A percentile compares a stretch with the other conserved stretches of the same genome.
These are phyloP conservation scores for Hygrocybe coccinea DNA, from an alignment of 768 basidiomycete species.

Conservation along the genomic window DNA sequence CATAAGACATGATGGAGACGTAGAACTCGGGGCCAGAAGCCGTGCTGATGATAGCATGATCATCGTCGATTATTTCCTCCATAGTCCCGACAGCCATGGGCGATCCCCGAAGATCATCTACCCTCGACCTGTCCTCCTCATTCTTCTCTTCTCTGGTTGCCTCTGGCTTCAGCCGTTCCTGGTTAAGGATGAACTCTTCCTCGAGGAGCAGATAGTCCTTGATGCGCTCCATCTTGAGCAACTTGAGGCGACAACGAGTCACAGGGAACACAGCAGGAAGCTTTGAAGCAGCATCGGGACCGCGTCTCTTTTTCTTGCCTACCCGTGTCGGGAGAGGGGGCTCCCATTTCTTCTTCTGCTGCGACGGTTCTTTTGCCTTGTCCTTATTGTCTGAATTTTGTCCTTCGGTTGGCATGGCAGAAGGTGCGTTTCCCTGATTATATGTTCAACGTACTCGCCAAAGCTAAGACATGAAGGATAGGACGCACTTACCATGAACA, in stretches of 20 bases:
- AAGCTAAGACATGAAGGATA: neutral
- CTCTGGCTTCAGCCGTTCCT: slow-evolving; percentile 86
- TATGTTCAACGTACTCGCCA: neutral
- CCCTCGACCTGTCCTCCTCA: slow-evolving; percentile 87
- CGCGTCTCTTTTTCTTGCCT: slow-evolving; percentile 93
- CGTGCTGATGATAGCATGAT: slow-evolving; percentile 97
- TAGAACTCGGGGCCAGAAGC: slow-evolving; percentile 94
- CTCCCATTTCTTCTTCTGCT: slow-evolving; percentile 93
- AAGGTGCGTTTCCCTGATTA: slow-evolving; percentile 68
- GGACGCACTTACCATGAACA: neutral
- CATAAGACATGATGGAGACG: slow-evolving; percentile 95
- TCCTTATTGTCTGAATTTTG: slow-evolving; percentile 26
- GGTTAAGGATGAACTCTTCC: slow-evolving; percentile 91
- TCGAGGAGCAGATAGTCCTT: slow-evolving; percentile 96
- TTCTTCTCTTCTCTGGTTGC: slow-evolving; percentile 89
- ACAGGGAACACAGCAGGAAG: slow-evolving; percentile 91
- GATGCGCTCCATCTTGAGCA: slow-evolving; percentile 95
- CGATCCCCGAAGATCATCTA: slow-evolving; percentile 90
- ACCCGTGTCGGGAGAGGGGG: slow-evolving; percentile 95
- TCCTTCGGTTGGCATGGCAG: slow-evolving; percentile 44
- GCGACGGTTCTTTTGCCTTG: slow-evolving; percentile 48
- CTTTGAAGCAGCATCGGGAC: slow-evolving; percentile 87
- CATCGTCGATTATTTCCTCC: slow-evolving; percentile 97
- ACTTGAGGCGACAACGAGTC: slow-evolving; percentile 89
- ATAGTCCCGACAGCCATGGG: slow-evolving; percentile 98